These are phyloP conservation scores for Metschnikowia shivogae DNA, from an alignment of 805 yeast species.

Conservation along the genomic window DNA sequence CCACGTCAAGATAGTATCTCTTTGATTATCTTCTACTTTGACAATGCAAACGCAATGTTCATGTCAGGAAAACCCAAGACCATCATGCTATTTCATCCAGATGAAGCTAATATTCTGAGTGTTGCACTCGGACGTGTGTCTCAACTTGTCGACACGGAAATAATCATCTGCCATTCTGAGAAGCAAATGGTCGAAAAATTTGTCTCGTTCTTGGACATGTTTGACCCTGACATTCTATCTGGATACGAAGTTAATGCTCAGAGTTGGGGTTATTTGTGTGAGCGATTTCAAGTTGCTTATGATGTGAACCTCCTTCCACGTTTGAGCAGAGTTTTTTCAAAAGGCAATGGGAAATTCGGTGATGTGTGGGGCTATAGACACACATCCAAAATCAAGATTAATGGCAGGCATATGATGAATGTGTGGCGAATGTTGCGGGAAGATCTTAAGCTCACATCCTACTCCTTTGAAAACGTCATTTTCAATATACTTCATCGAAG, in stretches of 20 bases:
- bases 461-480: constrained; percentile 72
- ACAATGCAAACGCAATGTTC: constrained; percentile 31
- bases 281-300: constrained; percentile 46
- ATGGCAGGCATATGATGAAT: constrained; percentile 82
- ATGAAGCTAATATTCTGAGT: constrained; percentile 1
- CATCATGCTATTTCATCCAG: constrained; percentile 6
- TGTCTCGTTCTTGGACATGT: constrained; percentile 48
- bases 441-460: constrained; percentile 61
- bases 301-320: constrained; percentile 53
- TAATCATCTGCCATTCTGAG: constrained; percentile 38
- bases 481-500: constrained; percentile 63
- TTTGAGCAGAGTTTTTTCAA: constrained; percentile 54
- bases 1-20: constrained; percentile 57
- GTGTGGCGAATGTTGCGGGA: constrained; percentile 74
- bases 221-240: constrained; percentile 84
- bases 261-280: constrained; percentile 90
- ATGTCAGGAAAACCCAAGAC: constrained; percentile 6
- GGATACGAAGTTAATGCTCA: constrained; percentile 78
- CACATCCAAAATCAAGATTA: constrained; percentile 61
- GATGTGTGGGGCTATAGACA: constrained; percentile 82
- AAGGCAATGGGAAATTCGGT: constrained; percentile 49
- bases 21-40: constrained; percentile 62
- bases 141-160: constrained; percentile 1
- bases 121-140: constrained; percentile 5
- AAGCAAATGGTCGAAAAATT: constrained; percentile 53